Evolutionary conservation across 352 stramenopile genomes (phyloP), one percentile per base, ranked within the genome.

Genomic region (Globisporangium emineosum): DNA sequence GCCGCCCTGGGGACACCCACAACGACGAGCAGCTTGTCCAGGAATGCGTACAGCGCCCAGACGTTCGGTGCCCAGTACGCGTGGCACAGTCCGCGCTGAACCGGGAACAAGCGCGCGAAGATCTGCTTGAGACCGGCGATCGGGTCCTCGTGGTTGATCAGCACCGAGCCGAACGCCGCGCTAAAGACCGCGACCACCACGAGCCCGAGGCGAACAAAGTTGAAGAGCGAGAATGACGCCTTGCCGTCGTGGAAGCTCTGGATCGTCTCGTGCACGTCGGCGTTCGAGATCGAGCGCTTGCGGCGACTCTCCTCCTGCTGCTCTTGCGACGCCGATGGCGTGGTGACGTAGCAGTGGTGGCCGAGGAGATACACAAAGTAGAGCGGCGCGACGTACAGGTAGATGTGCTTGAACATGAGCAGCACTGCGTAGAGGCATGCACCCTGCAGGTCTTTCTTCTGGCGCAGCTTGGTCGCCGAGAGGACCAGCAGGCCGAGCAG

Each of bases 61-160:
- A 98, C 68, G 71, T 99, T 99, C 7, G 96, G 96, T 3, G 97
- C 97, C 97, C 97, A 99, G 79, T 99, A 99, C 21, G 97, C 91
- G 70, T 99, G 97, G 21, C 97, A 96, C 5, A 99, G 78, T 3
- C 97, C 97, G 60, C 97, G 83, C 49, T 94, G 86, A 64, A 99
- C 98, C 0, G 97, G 97, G 71, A 99, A 99, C 12, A 99, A 79
- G 21, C 97, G 85, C 6, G 72, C 78, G 6, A 93, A 57, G 61
- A 99, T 96, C 78, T 99, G 96, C 60, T 75, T 76, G 53, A 91
- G 68, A 7, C 86, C 84, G 0, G 65, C 70, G 25, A 90, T 63
- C 0, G 69, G 68, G 60, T 84, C 71, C 12, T 77, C 72, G 54
- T 91, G 80, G 7, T 71, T 49, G 27, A 75, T 68, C 47, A 94